A percentile compares a stretch with the other conserved stretches of the same genome.
These are phyloP conservation scores for Bauhinia variegata DNA, from an alignment of 306 rosid species.

Conservation along the genomic window DNA sequence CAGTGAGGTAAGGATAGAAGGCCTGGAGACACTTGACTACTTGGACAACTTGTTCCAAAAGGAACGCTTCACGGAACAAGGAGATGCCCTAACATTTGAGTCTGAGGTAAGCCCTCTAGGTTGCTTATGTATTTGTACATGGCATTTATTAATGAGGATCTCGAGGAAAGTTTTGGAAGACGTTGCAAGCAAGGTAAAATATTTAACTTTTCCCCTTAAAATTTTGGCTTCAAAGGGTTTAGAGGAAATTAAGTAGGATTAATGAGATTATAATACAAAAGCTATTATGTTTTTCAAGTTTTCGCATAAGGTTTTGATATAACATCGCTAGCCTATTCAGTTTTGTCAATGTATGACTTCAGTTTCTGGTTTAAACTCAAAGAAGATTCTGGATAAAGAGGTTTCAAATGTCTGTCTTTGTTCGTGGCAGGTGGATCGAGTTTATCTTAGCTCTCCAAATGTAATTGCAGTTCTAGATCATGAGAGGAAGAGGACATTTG, in stretches of 20 bases:
- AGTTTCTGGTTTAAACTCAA: constrained; percentile 12
- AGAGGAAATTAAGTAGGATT: too few species aligned
- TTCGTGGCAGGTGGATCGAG: constrained; percentile 78
- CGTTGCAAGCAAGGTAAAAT: background rate
- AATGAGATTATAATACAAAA: background rate
- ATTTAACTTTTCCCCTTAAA: background rate
- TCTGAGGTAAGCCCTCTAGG: constrained; percentile 47
- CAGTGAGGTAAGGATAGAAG: constrained; percentile 70
- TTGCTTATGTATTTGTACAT: background rate
- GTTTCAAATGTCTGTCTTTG: constrained; percentile 14
- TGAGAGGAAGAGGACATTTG: constrained; percentile 77
- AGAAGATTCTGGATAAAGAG: constrained; percentile 3
- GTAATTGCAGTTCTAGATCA: constrained; percentile 85
- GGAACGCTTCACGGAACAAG: constrained; percentile 72
- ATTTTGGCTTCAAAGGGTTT: background rate
- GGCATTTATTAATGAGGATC: background rate
- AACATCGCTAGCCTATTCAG: constrained; percentile 3
- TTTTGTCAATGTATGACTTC: constrained; percentile 13
- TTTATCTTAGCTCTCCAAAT: constrained; percentile 78
- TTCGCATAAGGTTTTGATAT: background rate
- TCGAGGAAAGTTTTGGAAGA: background rate
- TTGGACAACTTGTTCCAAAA: constrained; percentile 56
- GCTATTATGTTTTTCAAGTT: background rate
- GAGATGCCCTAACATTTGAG: constrained; percentile 65
- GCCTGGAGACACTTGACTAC: constrained; percentile 65